Evolutionary conservation across 495 filamentous ascomycete genomes (phyloP).

Genomic region (Neurospora pannonica): DNA sequence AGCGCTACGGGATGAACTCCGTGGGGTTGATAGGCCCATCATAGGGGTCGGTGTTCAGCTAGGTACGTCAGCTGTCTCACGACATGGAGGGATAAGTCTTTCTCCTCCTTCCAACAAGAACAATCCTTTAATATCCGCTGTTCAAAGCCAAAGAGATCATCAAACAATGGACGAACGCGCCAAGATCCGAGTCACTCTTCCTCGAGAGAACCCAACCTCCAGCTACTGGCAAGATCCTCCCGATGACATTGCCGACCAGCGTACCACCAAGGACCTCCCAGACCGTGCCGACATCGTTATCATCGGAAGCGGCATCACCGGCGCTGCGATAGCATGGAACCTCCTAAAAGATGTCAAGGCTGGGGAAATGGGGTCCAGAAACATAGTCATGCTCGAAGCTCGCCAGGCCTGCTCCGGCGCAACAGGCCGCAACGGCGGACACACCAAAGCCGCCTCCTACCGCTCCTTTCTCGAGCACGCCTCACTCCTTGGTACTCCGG

Average conservation of each 20-base stretch:
- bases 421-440: slow-evolving; percentile 55
- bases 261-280: slow-evolving; percentile 39
- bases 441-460: slow-evolving; percentile 56
- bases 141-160: neutral
- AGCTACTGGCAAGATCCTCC: slow-evolving; percentile 67
- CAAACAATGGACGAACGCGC: slow-evolving; percentile 35
- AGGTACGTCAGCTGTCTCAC: neutral
- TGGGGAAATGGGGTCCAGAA: neutral
- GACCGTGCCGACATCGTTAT: slow-evolving; percentile 46
- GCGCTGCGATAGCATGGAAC: slow-evolving; percentile 49
- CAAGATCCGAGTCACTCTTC: slow-evolving; percentile 38
- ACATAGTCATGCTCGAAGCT: slow-evolving; percentile 52
- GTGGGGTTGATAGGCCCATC: neutral
- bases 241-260: slow-evolving; percentile 44
- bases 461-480: slow-evolving; percentile 40
- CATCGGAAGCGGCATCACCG: slow-evolving; percentile 64
- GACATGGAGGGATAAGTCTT: neutral
- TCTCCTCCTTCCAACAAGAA: neutral
- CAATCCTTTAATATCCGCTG: neutral
- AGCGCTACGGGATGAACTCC: neutral
- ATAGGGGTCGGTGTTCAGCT: neutral
- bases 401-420: slow-evolving; percentile 47
- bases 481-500: slow-evolving; percentile 24
- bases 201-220: slow-evolving; percentile 47
- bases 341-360: slow-evolving; percentile 30